Conservation (phyloP, 2,329 filamentous ascomycete genomes). For the Clonostachys chloroleuca region DNA sequence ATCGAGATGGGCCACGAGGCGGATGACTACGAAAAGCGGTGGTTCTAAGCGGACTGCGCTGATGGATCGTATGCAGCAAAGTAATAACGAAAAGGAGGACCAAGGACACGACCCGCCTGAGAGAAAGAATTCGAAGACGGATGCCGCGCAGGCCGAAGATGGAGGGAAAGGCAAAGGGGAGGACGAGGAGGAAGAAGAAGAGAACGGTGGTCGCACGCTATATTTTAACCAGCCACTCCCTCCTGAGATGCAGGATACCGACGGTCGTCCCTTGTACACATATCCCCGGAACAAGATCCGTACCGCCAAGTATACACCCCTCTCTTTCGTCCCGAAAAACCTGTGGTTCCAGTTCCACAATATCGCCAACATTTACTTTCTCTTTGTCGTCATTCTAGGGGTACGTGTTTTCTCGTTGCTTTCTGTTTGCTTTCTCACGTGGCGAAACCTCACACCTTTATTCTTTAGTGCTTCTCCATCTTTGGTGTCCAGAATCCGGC, state of each 20-base stretch:
- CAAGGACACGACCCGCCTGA: slow-evolving; percentile 18
- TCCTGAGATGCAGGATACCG: slow-evolving; percentile 68
- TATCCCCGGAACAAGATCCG: slow-evolving; percentile 95
- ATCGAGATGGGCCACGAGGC: slow-evolving; percentile 95
- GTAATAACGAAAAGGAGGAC: slow-evolving; percentile 33
- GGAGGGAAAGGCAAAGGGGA: slow-evolving; percentile 24
- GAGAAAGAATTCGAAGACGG: slow-evolving; percentile 63
- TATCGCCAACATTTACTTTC: slow-evolving; percentile 96
- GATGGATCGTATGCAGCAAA: slow-evolving; percentile 69
- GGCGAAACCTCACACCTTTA: slow-evolving; percentile 7
- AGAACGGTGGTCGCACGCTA: slow-evolving; percentile 50
- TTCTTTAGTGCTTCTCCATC: slow-evolving; percentile 81
- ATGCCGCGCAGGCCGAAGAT: slow-evolving; percentile 13
- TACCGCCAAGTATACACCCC: slow-evolving; percentile 93
- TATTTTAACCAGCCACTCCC: slow-evolving; percentile 88
- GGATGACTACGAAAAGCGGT: slow-evolving; percentile 71
- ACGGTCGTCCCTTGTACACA: slow-evolving; percentile 65
- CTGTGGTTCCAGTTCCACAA: slow-evolving; percentile 98
- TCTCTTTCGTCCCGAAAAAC: slow-evolving; percentile 96
- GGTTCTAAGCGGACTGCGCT: slow-evolving; percentile 78
- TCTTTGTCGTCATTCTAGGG: slow-evolving; percentile 90
- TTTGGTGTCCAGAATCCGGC: slow-evolving; percentile 91
- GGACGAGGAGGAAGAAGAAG: slow-evolving; percentile 32
- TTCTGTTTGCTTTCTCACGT: slow-evolving; percentile 1
- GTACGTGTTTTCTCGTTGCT: slow-evolving; percentile 50